Percentiles rank a stretch among this genome's conserved stretches.
Evolutionary conservation across 805 yeast species (phyloP).

Genomic region (Tetrapisispora taiwanensis): DNA sequence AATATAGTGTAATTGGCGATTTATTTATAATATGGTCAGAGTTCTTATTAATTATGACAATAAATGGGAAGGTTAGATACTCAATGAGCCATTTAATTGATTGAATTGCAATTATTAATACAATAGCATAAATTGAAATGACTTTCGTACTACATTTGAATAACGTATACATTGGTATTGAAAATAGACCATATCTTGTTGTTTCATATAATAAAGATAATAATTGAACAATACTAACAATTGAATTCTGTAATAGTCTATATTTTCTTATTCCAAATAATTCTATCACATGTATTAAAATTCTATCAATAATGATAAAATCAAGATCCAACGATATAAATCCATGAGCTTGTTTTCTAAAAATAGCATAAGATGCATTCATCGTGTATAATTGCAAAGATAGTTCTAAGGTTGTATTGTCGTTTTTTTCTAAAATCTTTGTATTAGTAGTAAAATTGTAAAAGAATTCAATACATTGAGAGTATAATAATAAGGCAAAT

Average conservation of each 20-base stretch:
- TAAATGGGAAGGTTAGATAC: slow-evolving; percentile 34
- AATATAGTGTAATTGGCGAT: slow-evolving; percentile 22
- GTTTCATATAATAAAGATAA: slow-evolving; percentile 37
- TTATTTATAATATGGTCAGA: slow-evolving; percentile 7
- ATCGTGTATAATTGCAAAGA: slow-evolving; percentile 17
- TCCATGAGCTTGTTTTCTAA: not conserved
- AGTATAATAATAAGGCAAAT: slow-evolving; percentile 23
- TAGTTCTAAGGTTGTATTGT: slow-evolving; percentile 22
- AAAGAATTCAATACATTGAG: slow-evolving; percentile 43
- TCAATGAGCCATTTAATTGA: slow-evolving; percentile 48
- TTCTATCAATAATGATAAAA: slow-evolving; percentile 48
- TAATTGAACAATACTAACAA: slow-evolving; percentile 46
- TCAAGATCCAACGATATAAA: slow-evolving; percentile 28
- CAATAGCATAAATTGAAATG: slow-evolving; percentile 40
- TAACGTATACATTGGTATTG: slow-evolving; percentile 49
- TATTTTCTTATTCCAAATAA: slow-evolving; percentile 42
- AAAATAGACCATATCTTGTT: slow-evolving; percentile 32
- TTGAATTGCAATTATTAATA: slow-evolving; percentile 38
- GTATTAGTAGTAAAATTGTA: slow-evolving; percentile 39
- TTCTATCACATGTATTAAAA: slow-evolving; percentile 54
- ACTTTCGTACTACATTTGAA: slow-evolving; percentile 57
- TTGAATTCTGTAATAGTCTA: slow-evolving; percentile 53
- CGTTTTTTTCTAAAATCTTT: slow-evolving; percentile 18
- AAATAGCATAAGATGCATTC: slow-evolving; percentile 3
- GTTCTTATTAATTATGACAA: not conserved